Base-by-base conservation (phyloP, 2,329 filamentous ascomycete species). In the Talaromyces sp. region DNA sequence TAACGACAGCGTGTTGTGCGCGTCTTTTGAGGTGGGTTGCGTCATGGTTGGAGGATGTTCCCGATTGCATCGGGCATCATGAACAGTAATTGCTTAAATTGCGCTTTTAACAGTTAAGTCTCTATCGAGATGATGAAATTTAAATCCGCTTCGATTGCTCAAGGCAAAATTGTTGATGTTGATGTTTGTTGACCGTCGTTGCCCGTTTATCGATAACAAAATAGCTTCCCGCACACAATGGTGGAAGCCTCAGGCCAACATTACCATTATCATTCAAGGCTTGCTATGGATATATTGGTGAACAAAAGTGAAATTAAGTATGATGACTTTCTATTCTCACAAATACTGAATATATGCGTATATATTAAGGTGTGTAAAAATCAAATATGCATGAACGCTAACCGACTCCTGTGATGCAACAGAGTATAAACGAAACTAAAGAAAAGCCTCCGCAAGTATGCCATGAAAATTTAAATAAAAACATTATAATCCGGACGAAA, bases 401-500 rank as follows among this genome's bases (percentile, higher is more conserved):
- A 56, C 33, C 33, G n/a, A 37, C 52, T 11, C 52, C 52, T 56
- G 11, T 56, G 33, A 59, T 59, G 56, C 56, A 45, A 33, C 19
- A 59, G 31, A 31, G 49, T 31, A 49, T 49, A 52, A 33, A 24
- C 8, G 27, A 41, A 45, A 13, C 43, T n/a, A 31, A 43, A 39
- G 6, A 13, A 39, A 24, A 56, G 10, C 7, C 10, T 37, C n/a
- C 33, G 52, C 33, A 22, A 9, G 14, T 56, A 39, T 56, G 31
- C 10, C 33, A 56, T 24, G 7, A 13, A 22, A 56, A 56, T 11
- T 39, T n/a, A 56, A 16, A 35, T 5, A 35, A 37, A 56, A 47
- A 24, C 19, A 56, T 56, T 59, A 66, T 50, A 66, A 45, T 72
- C 75, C 65, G n/a, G 72, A 73, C 63, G 77, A 74, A 39, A 85